Evolutionary conservation across 2,329 filamentous ascomycete species (phyloP).

Genomic region (Stromatinia cepivora): DNA sequence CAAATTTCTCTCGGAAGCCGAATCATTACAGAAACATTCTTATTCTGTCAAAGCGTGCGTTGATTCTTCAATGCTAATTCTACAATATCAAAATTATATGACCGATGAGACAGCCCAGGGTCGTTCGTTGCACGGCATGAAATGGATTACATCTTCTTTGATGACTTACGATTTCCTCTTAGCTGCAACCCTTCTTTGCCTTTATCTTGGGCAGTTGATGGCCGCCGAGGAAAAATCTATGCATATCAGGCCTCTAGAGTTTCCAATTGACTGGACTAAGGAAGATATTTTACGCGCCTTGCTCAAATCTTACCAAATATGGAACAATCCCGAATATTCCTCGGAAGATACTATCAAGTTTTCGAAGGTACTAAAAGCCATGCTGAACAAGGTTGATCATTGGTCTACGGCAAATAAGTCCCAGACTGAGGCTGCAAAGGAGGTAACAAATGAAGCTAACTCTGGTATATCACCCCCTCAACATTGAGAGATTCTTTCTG

Average conservation of each 20-base stretch:
- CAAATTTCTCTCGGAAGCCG: conserved; percentile 44
- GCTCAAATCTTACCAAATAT: conserved; percentile 31
- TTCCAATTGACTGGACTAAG: conserved; percentile 29
- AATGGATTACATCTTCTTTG: conserved; percentile 32
- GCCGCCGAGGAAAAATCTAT: conserved; percentile 9
- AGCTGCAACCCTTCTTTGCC: conserved; percentile 35
- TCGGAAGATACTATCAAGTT: conserved; percentile 34
- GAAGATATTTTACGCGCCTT: conserved; percentile 31
- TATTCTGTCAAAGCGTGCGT: conserved; percentile 56
- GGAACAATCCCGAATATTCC: conserved; percentile 24
- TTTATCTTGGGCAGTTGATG: conserved; percentile 32
- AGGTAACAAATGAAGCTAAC: not conserved
- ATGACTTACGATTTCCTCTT: conserved; percentile 34
- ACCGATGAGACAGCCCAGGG: conserved; percentile 25
- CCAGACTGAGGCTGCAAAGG: not conserved
- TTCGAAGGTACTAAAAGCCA: conserved; percentile 28
- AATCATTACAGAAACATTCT: conserved; percentile 48
- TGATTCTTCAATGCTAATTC: conserved; percentile 50
- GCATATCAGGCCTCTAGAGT: conserved; percentile 3
- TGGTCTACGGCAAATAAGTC: not conserved
- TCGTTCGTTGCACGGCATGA: conserved; percentile 24
- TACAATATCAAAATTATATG: conserved; percentile 47
- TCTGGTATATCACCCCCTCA: not conserved
- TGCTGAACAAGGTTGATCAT: conserved; percentile 29
- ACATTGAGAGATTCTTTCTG: not conserved